Conservation (phyloP, 176 grass and related monocot genomes). For the Musa schizocarpa region DNA sequence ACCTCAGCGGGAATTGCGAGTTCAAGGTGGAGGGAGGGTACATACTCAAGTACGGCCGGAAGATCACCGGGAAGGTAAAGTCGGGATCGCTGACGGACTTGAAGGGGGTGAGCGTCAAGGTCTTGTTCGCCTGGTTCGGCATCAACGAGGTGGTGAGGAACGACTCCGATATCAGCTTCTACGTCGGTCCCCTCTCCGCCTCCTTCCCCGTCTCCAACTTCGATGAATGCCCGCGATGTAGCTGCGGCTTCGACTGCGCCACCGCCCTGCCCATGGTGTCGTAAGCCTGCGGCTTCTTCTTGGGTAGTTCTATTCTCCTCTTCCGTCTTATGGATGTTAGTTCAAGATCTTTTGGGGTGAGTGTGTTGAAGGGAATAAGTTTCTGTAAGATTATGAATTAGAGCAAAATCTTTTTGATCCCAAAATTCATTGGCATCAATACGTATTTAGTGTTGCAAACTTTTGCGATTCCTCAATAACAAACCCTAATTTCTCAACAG, state of each 20-base stretch:
- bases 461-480: too few relatives aligned
- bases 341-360: too few relatives aligned
- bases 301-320: neutral
- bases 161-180: slow-evolving; percentile 27
- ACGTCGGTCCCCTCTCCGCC: slow-evolving; percentile 29
- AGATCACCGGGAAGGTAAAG: slow-evolving; percentile 30
- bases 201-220: slow-evolving; percentile 34
- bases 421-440: too few relatives aligned
- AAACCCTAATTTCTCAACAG: too few relatives aligned
- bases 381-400: too few relatives aligned
- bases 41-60: slow-evolving; percentile 28
- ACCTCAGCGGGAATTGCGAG: slow-evolving; percentile 25
- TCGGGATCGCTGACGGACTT: slow-evolving; percentile 15
- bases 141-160: slow-evolving; percentile 22
- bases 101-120: slow-evolving; percentile 24
- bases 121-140: slow-evolving; percentile 30
- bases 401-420: too few relatives aligned
- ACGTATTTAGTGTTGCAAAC: too few relatives aligned
- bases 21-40: slow-evolving; percentile 33
- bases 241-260: slow-evolving; percentile 12
- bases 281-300: neutral
- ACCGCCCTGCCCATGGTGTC: neutral
- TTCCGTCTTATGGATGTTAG: neutral
- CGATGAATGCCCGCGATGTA: slow-evolving; percentile 28
- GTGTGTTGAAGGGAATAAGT: too few relatives aligned